These are phyloP conservation scores for Saccharomycopsis capsularis DNA, from an alignment of 805 yeast genomes.

Conservation along the genomic window DNA sequence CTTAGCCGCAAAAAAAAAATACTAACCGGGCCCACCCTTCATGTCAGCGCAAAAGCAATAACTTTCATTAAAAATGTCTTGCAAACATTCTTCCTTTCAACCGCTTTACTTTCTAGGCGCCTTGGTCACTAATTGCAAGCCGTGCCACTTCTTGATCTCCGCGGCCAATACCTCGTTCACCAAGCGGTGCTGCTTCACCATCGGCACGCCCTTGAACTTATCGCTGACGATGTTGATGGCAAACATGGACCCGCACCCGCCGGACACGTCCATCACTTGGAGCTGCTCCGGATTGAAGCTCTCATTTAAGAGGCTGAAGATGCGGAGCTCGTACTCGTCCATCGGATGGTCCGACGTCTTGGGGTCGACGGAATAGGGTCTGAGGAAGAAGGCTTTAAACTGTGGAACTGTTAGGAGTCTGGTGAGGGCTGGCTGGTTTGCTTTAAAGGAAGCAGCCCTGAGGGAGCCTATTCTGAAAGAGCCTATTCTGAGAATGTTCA, in stretches of 20 bases:
- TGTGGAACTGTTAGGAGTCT: not conserved
- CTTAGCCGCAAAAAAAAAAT: too few species aligned
- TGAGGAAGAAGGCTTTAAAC: not conserved
- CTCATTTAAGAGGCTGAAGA: conserved; percentile 19
- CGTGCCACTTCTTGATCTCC: conserved; percentile 92
- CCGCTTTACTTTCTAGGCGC: conserved; percentile 28
- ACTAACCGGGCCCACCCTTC: too few species aligned
- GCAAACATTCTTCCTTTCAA: too few species aligned
- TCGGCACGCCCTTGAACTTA: conserved; percentile 70
- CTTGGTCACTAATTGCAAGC: conserved; percentile 77
- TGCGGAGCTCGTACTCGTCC: conserved; percentile 19
- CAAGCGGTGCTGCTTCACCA: conserved; percentile 86
- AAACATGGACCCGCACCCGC: conserved; percentile 97
- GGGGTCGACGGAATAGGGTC: conserved; percentile 17
- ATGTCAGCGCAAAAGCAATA: too few species aligned
- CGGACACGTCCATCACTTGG: conserved; percentile 19
- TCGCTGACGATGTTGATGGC: conserved; percentile 71
- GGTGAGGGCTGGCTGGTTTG: not conserved
- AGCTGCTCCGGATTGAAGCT: conserved; percentile 16
- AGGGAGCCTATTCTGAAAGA: not conserved
- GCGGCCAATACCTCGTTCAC: conserved; percentile 78
- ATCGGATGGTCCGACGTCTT: conserved; percentile 13
- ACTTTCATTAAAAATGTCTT: too few species aligned
- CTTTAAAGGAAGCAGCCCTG: not conserved
- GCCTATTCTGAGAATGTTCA: too few species aligned